These are phyloP conservation scores for Primulina tabacum DNA, from an alignment of 257 asterid species.

Conservation along the genomic window DNA sequence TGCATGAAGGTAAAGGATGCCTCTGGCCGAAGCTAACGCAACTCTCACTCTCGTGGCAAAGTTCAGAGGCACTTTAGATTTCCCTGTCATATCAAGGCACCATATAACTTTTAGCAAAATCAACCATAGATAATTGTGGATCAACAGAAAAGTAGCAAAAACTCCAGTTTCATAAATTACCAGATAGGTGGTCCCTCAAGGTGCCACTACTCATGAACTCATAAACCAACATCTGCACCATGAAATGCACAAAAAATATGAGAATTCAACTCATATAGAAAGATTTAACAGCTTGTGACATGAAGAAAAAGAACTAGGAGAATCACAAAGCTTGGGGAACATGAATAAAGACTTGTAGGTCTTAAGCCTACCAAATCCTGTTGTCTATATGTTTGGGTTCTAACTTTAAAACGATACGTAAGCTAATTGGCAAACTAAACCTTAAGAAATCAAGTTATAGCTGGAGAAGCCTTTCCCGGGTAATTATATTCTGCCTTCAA, in stretches of 20 bases:
- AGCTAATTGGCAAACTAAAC: neutral
- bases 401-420: neutral
- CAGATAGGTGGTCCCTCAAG: constrained; percentile 83
- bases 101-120: neutral
- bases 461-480: neutral
- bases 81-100: constrained; percentile 44
- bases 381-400: neutral
- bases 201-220: constrained; percentile 91
- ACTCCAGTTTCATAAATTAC: constrained; percentile 36
- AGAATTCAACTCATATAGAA: constrained; percentile 17
- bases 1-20: constrained; percentile 88
- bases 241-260: constrained; percentile 25
- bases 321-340: neutral
- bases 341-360: neutral
- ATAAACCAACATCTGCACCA: constrained; percentile 87
- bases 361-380: neutral
- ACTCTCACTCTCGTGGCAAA: constrained; percentile 72
- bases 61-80: constrained; percentile 47
- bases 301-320: neutral
- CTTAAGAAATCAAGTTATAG: neutral
- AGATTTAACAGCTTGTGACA: neutral
- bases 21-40: constrained; percentile 81
- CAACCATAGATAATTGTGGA: neutral
- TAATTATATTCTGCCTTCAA: too few relatives aligned
- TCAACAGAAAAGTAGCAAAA: neutral